phyloP scores from a whole-genome alignment of 108 stramenopile species.

The Cyclostephanos tholiformis region DNA sequence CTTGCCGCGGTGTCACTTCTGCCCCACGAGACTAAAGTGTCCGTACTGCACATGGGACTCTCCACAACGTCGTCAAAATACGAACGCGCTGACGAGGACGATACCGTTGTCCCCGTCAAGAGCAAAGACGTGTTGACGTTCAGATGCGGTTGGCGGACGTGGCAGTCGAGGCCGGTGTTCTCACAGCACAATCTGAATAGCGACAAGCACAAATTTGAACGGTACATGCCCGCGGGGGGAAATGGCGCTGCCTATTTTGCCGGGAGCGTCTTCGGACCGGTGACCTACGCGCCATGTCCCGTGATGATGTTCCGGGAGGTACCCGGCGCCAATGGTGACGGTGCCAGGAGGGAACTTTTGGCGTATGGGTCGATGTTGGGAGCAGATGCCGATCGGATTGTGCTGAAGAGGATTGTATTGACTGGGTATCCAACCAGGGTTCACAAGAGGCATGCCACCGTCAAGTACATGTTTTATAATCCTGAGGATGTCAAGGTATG shows the following conservation, averaged over 20 bases:
- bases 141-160: constrained; percentile 94
- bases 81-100: constrained; percentile 28
- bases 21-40: constrained; percentile 95
- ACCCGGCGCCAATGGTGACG: neutral
- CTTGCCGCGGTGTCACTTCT: constrained; percentile 84
- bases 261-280: constrained; percentile 92
- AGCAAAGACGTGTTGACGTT: constrained; percentile 93
- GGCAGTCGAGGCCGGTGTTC: constrained; percentile 92
- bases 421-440: constrained; percentile 97
- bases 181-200: constrained; percentile 95
- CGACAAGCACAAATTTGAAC: constrained; percentile 98
- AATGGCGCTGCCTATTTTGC: constrained; percentile 80
- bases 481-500: constrained; percentile 91
- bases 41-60: constrained; percentile 96
- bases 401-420: constrained; percentile 95
- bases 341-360: constrained; percentile 62
- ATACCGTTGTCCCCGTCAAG: constrained; percentile 66
- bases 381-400: constrained; percentile 96
- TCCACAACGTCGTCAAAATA: constrained; percentile 62
- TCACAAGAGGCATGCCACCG: constrained; percentile 94
- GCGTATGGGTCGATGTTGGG: constrained; percentile 92
- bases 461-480: constrained; percentile 99
- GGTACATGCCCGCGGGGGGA: constrained; percentile 85
- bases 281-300: constrained; percentile 92
- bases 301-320: constrained; percentile 78